Conservation (phyloP, 345 rosid genomes). For the Excoecaria cochinchinensis region DNA sequence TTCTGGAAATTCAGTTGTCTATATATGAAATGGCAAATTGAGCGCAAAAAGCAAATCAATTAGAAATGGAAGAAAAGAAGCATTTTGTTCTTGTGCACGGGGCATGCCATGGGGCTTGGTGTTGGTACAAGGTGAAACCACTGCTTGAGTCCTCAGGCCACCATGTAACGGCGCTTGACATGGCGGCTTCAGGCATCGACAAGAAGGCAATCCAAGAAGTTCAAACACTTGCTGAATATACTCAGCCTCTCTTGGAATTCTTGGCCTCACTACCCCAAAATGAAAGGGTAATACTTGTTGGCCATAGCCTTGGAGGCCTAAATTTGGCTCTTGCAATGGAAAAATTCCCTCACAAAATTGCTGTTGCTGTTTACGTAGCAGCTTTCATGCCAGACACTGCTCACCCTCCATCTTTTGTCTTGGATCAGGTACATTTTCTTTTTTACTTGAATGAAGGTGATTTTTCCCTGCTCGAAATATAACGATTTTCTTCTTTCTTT, state of each 20-base stretch:
- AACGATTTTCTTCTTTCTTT: too few species aligned
- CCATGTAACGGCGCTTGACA: slow-evolving; percentile 38
- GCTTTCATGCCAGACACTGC: slow-evolving; percentile 30
- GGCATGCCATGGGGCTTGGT: slow-evolving; percentile 46
- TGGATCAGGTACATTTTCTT: slow-evolving; percentile 17
- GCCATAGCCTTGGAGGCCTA: slow-evolving; percentile 38
- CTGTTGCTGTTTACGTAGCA: slow-evolving; percentile 23
- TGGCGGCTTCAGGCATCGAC: slow-evolving; percentile 39
- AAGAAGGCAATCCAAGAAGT: slow-evolving; percentile 23
- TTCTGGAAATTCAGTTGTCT: too few species aligned
- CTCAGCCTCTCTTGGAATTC: slow-evolving; percentile 23
- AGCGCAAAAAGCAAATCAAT: not conserved
- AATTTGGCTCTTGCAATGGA: slow-evolving; percentile 35
- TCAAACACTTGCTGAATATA: slow-evolving; percentile 19
- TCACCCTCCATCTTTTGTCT: slow-evolving; percentile 4
- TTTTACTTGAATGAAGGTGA: not conserved
- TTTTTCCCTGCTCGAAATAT: not conserved
- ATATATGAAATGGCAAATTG: not conserved
- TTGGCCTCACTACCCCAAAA: slow-evolving; percentile 13
- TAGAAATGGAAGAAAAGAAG: not conserved
- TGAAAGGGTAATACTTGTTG: slow-evolving; percentile 34
- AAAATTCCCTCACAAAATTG: slow-evolving; percentile 23
- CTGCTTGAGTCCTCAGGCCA: slow-evolving; percentile 36
- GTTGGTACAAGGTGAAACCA: slow-evolving; percentile 43
- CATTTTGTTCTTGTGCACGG: slow-evolving; percentile 51